These are phyloP conservation scores for Immersiporthe knoxdaviesiana DNA, from an alignment of 2,329 filamentous ascomycete species.

Conservation along the genomic window DNA sequence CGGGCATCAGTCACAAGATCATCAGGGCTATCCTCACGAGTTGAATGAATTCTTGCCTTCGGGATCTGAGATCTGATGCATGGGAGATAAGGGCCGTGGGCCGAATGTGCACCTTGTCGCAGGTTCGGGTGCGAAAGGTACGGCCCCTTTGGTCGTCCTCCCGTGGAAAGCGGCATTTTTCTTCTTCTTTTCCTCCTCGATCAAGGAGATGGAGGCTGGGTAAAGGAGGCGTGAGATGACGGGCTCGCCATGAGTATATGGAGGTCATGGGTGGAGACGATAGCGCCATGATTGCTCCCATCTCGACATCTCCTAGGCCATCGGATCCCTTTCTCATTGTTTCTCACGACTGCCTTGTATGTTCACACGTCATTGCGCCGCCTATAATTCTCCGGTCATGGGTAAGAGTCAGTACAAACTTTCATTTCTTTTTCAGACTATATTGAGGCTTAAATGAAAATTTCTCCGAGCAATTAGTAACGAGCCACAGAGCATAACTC, in stretches of 20 bases:
- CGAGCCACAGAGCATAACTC: background rate
- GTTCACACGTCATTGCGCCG: background rate
- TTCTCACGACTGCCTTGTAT: background rate
- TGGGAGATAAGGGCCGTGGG: slow-evolving; percentile 2
- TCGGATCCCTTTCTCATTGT: background rate
- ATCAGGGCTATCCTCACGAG: background rate
- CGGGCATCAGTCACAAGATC: background rate
- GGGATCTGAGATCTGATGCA: background rate
- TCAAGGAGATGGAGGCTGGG: background rate
- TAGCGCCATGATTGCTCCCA: background rate
- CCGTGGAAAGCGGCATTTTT: background rate
- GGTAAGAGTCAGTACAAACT: background rate
- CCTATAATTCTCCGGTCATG: background rate
- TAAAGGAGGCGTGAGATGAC: background rate
- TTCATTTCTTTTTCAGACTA: background rate
- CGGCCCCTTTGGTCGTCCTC: background rate
- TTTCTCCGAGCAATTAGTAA: background rate
- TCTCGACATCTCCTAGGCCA: background rate
- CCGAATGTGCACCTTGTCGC: background rate
- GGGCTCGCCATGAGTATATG: background rate
- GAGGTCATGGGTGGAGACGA: background rate
- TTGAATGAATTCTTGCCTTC: background rate
- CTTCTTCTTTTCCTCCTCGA: too few relatives aligned
- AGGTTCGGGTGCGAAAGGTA: background rate
- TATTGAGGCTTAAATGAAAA: background rate